phyloP scores from a whole-genome alignment of 257 asterid species.

The Nemophila menziesii region DNA sequence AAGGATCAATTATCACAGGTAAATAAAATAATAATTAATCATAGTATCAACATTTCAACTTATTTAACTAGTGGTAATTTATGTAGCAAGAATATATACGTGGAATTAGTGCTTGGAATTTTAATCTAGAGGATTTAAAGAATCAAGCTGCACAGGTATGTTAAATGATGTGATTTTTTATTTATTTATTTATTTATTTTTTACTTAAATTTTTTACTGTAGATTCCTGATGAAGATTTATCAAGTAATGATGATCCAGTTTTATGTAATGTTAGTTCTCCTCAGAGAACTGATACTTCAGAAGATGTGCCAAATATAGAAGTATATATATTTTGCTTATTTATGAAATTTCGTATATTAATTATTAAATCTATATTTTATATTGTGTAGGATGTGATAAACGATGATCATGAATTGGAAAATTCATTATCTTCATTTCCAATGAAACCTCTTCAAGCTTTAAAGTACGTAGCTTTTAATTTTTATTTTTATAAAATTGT shows the following conservation, averaged over 20 bases:
- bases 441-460: conserved; percentile 84
- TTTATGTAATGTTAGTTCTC: conserved; percentile 31
- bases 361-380: neutral
- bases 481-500: neutral
- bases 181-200: conserved; percentile 4
- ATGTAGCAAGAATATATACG: conserved; percentile 94
- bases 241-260: conserved; percentile 46
- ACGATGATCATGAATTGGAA: conserved; percentile 56
- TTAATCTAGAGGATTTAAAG: conserved; percentile 87
- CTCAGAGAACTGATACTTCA: conserved; percentile 27
- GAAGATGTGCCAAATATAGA: conserved; percentile 32
- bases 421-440: conserved; percentile 80
- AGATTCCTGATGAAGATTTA: conserved; percentile 73
- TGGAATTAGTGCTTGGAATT: conserved; percentile 96
- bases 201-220: conserved; percentile 17
- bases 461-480: conserved; percentile 39
- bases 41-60: neutral
- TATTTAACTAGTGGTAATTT: conserved; percentile 5
- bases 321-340: conserved; percentile 23
- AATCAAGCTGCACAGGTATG: conserved; percentile 90
- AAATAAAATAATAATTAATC: conserved; percentile 1
- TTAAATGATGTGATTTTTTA: conserved; percentile 3
- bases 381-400: conserved; percentile 41
- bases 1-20: conserved; percentile 96
- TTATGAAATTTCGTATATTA: neutral